Evolutionary conservation across 495 filamentous ascomycete genomes (phyloP).

Genomic region (Lichenothelia convexa): DNA sequence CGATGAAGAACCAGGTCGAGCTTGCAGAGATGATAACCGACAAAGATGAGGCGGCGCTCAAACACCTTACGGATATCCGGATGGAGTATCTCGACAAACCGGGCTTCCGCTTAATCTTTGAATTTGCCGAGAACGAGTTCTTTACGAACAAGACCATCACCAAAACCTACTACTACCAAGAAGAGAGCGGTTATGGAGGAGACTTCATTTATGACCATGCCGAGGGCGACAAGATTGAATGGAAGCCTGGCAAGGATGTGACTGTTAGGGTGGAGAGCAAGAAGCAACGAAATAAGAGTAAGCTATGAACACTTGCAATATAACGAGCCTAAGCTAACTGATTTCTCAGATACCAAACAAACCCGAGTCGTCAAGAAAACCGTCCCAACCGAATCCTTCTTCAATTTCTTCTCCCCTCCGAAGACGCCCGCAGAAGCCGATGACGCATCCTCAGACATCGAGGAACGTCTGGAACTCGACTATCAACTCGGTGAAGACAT

Average conservation of each 20-base stretch:
- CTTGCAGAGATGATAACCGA: slow-evolving; percentile 97
- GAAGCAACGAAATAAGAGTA: slow-evolving; percentile 99
- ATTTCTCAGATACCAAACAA: slow-evolving; percentile 74
- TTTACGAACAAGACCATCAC: slow-evolving; percentile 94
- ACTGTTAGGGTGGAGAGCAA: slow-evolving; percentile 93
- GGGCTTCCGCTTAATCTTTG: slow-evolving; percentile 94
- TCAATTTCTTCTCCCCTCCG: slow-evolving; percentile 98
- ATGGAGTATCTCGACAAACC: slow-evolving; percentile 98
- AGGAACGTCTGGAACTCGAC: slow-evolving; percentile 94
- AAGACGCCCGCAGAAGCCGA: slow-evolving; percentile 62
- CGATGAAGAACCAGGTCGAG: slow-evolving; percentile 98
- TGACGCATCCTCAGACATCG: slow-evolving; percentile 72
- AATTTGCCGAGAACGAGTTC: slow-evolving; percentile 85
- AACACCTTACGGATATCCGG: slow-evolving; percentile 79
- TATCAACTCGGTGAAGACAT: slow-evolving; percentile 99
- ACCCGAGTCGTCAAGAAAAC: slow-evolving; percentile 98
- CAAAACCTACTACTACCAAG: slow-evolving; percentile 99
- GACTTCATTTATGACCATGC: slow-evolving; percentile 99
- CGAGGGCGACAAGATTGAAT: slow-evolving; percentile 93
- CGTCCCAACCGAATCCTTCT: slow-evolving; percentile 96
- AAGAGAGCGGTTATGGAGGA: slow-evolving; percentile 92
- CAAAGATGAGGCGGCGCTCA: slow-evolving; percentile 81
- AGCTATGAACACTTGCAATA: slow-evolving; percentile 16
- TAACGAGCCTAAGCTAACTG: slow-evolving; percentile 1
- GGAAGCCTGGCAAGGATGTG: slow-evolving; percentile 83